Conservation (phyloP, 1,139 yeast species). For the Magnusiomyces paraingens region DNA sequence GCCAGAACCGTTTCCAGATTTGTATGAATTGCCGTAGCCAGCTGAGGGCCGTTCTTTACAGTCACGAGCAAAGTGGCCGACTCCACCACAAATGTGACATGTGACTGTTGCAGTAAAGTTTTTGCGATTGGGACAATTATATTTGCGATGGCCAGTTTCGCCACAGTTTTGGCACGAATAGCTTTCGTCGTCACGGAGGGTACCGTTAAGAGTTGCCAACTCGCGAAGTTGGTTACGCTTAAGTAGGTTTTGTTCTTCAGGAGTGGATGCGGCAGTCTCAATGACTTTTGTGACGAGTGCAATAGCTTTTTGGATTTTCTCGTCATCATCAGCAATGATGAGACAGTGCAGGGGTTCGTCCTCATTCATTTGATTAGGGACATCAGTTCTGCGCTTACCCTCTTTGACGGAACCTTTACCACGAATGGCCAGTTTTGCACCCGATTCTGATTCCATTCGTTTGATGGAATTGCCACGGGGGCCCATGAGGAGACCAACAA, state of each 20-base stretch:
- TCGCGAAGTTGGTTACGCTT: conserved; percentile 89
- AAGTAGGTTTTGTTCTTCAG: conserved; percentile 88
- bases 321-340: conserved; percentile 77
- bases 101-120: conserved; percentile 53
- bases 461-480: conserved; percentile 92
- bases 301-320: conserved; percentile 69
- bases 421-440: conserved; percentile 79
- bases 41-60: conserved; percentile 45
- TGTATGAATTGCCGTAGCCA: conserved; percentile 19
- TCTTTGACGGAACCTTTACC: conserved; percentile 96
- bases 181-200: conserved; percentile 74
- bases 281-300: conserved; percentile 69
- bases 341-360: conserved; percentile 86
- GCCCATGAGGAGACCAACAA: conserved; percentile 84
- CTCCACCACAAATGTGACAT: conserved; percentile 71
- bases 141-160: conserved; percentile 53
- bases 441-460: conserved; percentile 72
- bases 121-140: conserved; percentile 53
- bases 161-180: conserved; percentile 59
- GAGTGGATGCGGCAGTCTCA: conserved; percentile 74
- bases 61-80: conserved; percentile 86
- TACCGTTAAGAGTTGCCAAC: conserved; percentile 90
- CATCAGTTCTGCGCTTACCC: conserved; percentile 56
- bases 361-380: conserved; percentile 42
- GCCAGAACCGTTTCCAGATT: conserved; percentile 19